Conservation (phyloP, 2,329 filamentous ascomycete species). For the Stylonectria norvegica region DNA sequence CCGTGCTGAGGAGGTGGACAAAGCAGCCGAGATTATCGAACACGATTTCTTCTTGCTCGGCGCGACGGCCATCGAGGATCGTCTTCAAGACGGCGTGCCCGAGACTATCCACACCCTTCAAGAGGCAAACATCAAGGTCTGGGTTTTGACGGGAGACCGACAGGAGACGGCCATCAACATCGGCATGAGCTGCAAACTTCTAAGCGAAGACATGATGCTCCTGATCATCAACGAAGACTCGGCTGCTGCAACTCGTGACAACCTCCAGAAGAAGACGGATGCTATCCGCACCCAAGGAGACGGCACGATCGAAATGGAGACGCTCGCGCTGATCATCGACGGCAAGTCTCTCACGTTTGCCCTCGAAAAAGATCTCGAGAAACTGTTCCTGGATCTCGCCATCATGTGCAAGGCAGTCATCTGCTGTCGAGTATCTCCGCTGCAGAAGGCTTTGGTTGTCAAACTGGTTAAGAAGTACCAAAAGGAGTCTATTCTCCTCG, state of each 20-base stretch:
- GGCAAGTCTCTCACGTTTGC: constrained; percentile 93
- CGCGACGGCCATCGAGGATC: constrained; percentile 95
- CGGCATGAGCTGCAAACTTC: constrained; percentile 98
- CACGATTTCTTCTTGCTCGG: constrained; percentile 87
- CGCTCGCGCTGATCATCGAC: constrained; percentile 89
- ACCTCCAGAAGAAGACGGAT: constrained; percentile 83
- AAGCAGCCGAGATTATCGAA: constrained; percentile 93
- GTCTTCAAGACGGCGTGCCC: constrained; percentile 92
- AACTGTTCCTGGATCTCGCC: constrained; percentile 86
- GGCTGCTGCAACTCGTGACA: constrained; percentile 70
- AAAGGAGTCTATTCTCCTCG: constrained; percentile 84
- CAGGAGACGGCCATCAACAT: constrained; percentile 99
- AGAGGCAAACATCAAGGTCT: constrained; percentile 95
- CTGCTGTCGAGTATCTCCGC: constrained; percentile 92
- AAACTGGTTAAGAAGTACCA: constrained; percentile 94
- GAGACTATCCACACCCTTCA: constrained; percentile 98
- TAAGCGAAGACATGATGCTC: constrained; percentile 96
- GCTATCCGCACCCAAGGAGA: constrained; percentile 82
- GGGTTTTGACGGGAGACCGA: constrained; percentile 95
- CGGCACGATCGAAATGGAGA: constrained; percentile 74
- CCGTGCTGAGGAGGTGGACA: constrained; percentile 91
- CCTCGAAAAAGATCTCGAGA: constrained; percentile 89
- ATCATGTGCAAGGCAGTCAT: constrained; percentile 98
- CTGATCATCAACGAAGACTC: constrained; percentile 92
- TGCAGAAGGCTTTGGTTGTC: constrained; percentile 96